These are phyloP conservation scores for Madurella mycetomatis DNA, from an alignment of 2,329 filamentous ascomycete species.

Conservation along the genomic window DNA sequence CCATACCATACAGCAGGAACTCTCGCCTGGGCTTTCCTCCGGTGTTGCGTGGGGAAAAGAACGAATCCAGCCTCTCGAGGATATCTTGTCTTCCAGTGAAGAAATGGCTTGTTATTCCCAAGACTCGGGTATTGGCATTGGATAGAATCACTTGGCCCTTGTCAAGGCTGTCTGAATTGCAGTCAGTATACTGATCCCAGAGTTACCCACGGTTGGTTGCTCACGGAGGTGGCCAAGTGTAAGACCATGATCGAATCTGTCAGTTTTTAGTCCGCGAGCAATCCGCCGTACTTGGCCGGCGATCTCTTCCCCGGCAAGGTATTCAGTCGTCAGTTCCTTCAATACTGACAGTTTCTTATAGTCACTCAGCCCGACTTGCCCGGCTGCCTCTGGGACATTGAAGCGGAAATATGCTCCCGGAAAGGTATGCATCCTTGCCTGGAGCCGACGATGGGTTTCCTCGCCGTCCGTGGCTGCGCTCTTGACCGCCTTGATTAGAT, in stretches of 20 bases:
- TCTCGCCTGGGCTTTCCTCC: constrained; percentile 16
- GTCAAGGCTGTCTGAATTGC: constrained; percentile 12
- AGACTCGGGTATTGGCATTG: not conserved
- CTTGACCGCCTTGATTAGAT: constrained; percentile 19
- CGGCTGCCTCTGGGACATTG: constrained; percentile 25
- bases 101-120: constrained; percentile 18
- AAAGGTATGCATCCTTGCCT: constrained; percentile 14
- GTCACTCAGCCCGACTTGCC: constrained; percentile 24
- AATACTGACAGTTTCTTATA: constrained; percentile 28
- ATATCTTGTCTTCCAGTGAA: constrained; percentile 29
- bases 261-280: constrained; percentile 18
- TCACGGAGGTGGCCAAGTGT: constrained; percentile 24
- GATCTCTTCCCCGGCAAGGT: constrained; percentile 19
- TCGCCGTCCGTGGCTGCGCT: constrained; percentile 23
- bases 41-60: constrained; percentile 13
- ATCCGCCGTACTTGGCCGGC: constrained; percentile 21
- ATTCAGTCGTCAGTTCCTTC: constrained; percentile 23
- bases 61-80: constrained; percentile 20
- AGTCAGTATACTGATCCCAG: not conserved
- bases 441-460: constrained; percentile 17
- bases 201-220: not conserved
- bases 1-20: constrained; percentile 29
- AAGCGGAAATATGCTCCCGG: constrained; percentile 29
- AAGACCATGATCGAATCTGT: constrained; percentile 11
- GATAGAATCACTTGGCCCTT: constrained; percentile 18